Percentiles rank a stretch among this genome's conserved stretches.
phyloP scores from a whole-genome alignment of 805 yeast species.

The Saccharomycopsis sp. region DNA sequence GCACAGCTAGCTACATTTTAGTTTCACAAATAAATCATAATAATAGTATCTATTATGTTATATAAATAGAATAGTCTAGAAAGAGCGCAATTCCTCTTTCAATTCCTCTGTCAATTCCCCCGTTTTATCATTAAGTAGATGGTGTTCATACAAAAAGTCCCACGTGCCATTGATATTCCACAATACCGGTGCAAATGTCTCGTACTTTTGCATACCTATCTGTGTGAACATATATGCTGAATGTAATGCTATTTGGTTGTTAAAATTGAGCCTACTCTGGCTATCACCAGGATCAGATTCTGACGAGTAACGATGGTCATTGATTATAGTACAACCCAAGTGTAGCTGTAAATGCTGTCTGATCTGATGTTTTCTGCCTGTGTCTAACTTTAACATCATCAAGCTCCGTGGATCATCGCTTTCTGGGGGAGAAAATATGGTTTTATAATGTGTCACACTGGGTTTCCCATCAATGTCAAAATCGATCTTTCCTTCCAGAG shows the following conservation, averaged over 20 bases:
- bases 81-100: neutral
- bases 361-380: slow-evolving; percentile 39
- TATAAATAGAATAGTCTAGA: no score
- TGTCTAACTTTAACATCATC: slow-evolving; percentile 29
- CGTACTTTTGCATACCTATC: slow-evolving; percentile 28
- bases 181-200: slow-evolving; percentile 14
- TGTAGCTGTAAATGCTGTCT: slow-evolving; percentile 27
- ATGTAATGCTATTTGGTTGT: slow-evolving; percentile 33
- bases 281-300: slow-evolving; percentile 6
- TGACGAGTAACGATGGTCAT: slow-evolving; percentile 9
- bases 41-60: no score
- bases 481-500: slow-evolving; percentile 3
- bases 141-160: neutral
- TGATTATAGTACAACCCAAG: slow-evolving; percentile 26
- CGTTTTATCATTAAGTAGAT: neutral
- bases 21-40: no score
- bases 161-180: slow-evolving; percentile 14
- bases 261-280: neutral
- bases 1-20: no score
- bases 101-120: neutral
- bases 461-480: slow-evolving; percentile 14
- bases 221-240: slow-evolving; percentile 30
- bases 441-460: slow-evolving; percentile 19
- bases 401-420: slow-evolving; percentile 21
- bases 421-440: slow-evolving; percentile 15